Base-by-base conservation (phyloP, 225 moss, liverwort and hornwort species). In the Straminergon stramineum region DNA sequence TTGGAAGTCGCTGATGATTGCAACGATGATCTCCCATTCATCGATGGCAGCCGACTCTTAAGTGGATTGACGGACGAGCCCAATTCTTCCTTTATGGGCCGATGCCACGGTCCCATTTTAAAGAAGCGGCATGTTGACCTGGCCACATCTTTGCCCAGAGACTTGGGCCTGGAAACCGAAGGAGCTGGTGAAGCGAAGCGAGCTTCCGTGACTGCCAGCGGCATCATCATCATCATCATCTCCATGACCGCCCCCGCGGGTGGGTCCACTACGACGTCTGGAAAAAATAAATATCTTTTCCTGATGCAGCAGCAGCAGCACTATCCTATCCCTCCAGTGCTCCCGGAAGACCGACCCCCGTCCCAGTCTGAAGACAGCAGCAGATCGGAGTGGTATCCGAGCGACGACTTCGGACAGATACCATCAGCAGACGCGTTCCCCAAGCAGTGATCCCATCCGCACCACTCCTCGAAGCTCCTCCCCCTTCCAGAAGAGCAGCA, bases 1-100 rank as follows among this genome's bases (percentile, higher is more conserved):
- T 90, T 87, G 23, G 87, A 78, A 83, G 73, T 45, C 20, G 90
- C 80, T 45, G 87, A 68, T 84, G 89, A 84, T 75, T 87, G 86
- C 88, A 71, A 89, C 45, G 89, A 85, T 89, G 87, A 83, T 87
- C 90, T 92, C 85, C 85, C 79, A 69, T 75, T 87, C 63, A 83
- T 87, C 79, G 63, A 89, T 58, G 83, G 61, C 32, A 84, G 41
- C 63, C 76, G 81, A 75, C 41, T 90, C 86, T 78, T 90, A 13
- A n/a, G 61, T 84, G 70, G n/a, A 88, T 75, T 77, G 39, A 48
- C 39, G 51, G 75, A 82, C 65, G 82, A 75, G 76, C 48, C 81
- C 19, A 63, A 76, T 65, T 35, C 77, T 53, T 80, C 80, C 31
- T 66, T 81, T 30, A 31, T 65, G 51, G 76, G 74, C 45, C 77